Evolutionary conservation across 768 basidiomycete species (phyloP).

Genomic region (Thelephora ganbajun): DNA sequence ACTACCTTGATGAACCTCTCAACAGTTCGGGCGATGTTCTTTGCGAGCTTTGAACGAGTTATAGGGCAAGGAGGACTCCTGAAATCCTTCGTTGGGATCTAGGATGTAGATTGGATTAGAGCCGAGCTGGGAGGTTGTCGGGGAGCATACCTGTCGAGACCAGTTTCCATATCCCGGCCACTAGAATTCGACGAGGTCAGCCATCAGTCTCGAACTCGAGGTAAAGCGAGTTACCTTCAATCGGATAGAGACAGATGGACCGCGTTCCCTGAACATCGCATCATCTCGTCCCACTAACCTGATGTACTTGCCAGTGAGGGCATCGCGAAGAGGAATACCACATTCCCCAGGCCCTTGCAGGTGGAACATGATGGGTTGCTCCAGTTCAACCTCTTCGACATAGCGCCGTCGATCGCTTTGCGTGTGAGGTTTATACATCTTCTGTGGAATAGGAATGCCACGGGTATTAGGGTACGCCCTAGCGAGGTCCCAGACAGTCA

Average conservation of each 20-base stretch:
- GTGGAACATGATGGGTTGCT: constrained; percentile 51
- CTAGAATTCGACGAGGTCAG: constrained; percentile 19
- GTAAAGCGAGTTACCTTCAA: constrained; percentile 38
- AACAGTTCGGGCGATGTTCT: constrained; percentile 68
- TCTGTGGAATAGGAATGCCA: constrained; percentile 36
- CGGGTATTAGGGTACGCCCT: constrained; percentile 3
- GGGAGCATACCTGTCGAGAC: constrained; percentile 32
- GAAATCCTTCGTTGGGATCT: constrained; percentile 76
- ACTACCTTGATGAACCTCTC: constrained; percentile 51
- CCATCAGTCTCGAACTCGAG: constrained; percentile 4
- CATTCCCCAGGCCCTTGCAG: constrained; percentile 36
- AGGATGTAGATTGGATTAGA: neutral
- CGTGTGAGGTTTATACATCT: constrained; percentile 63
- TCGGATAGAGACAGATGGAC: constrained; percentile 70
- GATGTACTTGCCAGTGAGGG: constrained; percentile 43
- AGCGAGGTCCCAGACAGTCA: constrained; percentile 9
- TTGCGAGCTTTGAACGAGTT: constrained; percentile 62
- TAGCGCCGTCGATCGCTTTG: constrained; percentile 66
- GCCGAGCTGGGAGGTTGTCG: too few species aligned
- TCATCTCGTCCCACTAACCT: constrained; percentile 45
- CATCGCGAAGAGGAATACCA: constrained; percentile 53
- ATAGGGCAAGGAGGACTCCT: constrained; percentile 66
- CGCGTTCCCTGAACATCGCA: constrained; percentile 55
- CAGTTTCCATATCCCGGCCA: constrained; percentile 73
- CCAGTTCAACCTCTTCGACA: constrained; percentile 53